Base-by-base conservation (phyloP, 352 stramenopile genomes). In the Pilasporangium apinafurcum region DNA sequence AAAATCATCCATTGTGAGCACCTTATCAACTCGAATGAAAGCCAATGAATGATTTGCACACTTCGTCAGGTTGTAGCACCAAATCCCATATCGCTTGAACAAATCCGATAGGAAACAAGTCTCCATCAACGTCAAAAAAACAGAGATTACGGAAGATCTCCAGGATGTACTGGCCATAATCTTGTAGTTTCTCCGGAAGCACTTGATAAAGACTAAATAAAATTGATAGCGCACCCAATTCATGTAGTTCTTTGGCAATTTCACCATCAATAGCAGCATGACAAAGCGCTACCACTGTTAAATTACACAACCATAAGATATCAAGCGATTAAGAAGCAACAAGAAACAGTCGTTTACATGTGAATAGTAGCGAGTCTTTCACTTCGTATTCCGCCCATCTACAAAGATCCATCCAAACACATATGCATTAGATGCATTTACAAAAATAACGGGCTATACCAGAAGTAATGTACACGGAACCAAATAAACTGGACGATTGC, bases 141-240 rank as follows among this genome's bases (percentile, higher is more conserved):
- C 56, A 62, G 5, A 90, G 51, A 31, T 90, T 90, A 6, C 78
- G 57, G 2, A 74, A 31, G 9, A 51, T 53, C 49, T 85, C 70
- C 16, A 90, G 51, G 8, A 61, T 36, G 27, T 67, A 64, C 14
- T 45, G 37, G 8, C 51, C 47, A 12, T 54, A 47, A 4, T 41
- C 37, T 2, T 31, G 17, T 1, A 81, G 26, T 4, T 47, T n/a
- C 7, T 20, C 9, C 10, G 59, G 64, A 0, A 73, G 22, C 4
- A 44, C 56, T 29, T 35, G 46, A 9, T 67, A 44, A 1, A 70
- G 6, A 13, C 66, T 38, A 44, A 65, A 62, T 4, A 90, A 41
- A 7, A 59, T 38, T 2, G 59, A 34, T 1, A 61, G 5, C 1
- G 51, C 47, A 6, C 53, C 54, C 0, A 80, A 37, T 7, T 80